Base-by-base conservation (phyloP, 169 alveolate species). In the Theileria annulata region DNA sequence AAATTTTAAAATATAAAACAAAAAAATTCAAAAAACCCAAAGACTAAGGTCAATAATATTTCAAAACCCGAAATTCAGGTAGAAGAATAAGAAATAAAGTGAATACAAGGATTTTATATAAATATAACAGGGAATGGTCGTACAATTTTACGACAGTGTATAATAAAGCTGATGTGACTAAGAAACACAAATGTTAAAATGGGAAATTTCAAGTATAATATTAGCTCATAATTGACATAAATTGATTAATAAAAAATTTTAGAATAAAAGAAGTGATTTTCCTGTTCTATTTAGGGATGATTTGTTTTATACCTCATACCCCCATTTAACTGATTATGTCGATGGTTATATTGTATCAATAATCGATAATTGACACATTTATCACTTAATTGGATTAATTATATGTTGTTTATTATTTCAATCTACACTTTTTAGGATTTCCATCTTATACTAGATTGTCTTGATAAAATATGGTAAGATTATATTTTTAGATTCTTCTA, bases 381-480 rank as follows among this genome's bases (percentile, higher is more conserved):
- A 15, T 31, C 37, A 62, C 49, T 28, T 27, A 15, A 15, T 62
- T 62, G 8, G 8, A 62, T 62, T 62, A 25, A 62, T 21, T 27
- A 21, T 21, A 28, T 62, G 49, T 62, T 27, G 25, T 62, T 62
- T 15, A 15, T 62, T 62, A 62, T n/a, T 62, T 62, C 31, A 62
- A 62, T 23, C 48, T 62, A 62, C 25, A 17, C 25, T 62, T 62
- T 62, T 31, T 42, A 23, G 42, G 25, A 62, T 62, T n/a, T 25
- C 37, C 42, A 0, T 62, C 31, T 62, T 21, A 2, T 21, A 23
- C 19, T 30, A 62, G 33, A 62, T 21, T 62, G 37, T 21, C 31
- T 62, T 62, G 71, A 62, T 62, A 62, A 62, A 62, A 62, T 27
- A 62, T 62, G 71, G 71, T 62, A 28, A 5, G 71, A 17, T 62